Conservation (phyloP, 2,329 filamentous ascomycete genomes). For the Rosellinia necatrix region DNA sequence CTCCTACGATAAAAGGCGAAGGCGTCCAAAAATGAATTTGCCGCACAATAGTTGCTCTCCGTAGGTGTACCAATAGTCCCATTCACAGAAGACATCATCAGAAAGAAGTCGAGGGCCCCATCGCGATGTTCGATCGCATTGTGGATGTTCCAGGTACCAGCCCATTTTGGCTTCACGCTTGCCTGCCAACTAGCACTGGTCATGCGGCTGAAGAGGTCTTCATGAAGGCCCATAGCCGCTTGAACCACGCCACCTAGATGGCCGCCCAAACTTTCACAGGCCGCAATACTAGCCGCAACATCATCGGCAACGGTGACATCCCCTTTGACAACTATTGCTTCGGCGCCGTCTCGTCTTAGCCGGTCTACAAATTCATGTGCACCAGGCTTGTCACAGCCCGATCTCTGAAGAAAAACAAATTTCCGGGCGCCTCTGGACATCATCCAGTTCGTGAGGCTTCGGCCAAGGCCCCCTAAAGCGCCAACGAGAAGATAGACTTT, state of each 20-base stretch:
- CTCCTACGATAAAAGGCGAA: conserved; percentile 37
- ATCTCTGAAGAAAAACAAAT: conserved; percentile 41
- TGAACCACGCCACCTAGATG: conserved; percentile 34
- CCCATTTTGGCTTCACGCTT: conserved; percentile 31
- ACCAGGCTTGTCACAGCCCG: conserved; percentile 33
- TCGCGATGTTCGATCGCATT: conserved; percentile 24
- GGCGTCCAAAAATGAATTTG: conserved; percentile 45
- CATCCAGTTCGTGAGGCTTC: conserved; percentile 43
- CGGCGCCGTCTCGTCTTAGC: conserved; percentile 31
- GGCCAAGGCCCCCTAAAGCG: conserved; percentile 41
- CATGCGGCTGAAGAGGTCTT: conserved; percentile 37
- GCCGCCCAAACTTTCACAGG: conserved; percentile 7
- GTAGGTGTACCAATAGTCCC: conserved; percentile 39
- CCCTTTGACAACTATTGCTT: conserved; percentile 32
- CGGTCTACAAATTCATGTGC: conserved; percentile 30
- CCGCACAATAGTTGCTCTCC: conserved; percentile 45
- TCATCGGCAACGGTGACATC: conserved; percentile 27
- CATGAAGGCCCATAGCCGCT: conserved; percentile 41
- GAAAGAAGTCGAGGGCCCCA: conserved; percentile 42
- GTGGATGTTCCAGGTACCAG: conserved; percentile 35
- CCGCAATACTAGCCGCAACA: conserved; percentile 22
- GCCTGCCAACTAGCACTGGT: conserved; percentile 34
- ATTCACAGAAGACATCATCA: conserved; percentile 36
- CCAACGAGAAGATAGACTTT: conserved; percentile 32
- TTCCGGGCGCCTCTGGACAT: conserved; percentile 36